Evolutionary conservation across 805 yeast genomes (phyloP).

Genomic region (Maudiozyma turicensis): DNA sequence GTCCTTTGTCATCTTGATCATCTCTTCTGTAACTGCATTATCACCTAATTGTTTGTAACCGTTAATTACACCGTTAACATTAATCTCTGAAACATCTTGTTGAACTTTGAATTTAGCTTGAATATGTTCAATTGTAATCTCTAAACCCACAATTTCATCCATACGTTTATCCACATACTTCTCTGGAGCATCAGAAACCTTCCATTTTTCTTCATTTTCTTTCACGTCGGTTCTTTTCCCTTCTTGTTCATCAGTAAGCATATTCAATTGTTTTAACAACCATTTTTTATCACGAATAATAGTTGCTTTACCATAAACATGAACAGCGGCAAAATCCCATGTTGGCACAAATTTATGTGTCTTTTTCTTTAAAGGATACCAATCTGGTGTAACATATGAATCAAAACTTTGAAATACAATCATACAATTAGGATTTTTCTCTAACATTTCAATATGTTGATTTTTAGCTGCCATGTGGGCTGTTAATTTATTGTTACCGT

Average conservation of each 20-base stretch:
- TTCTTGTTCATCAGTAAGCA: background rate
- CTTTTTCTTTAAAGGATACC: background rate
- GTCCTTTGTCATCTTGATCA: background rate
- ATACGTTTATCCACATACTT: background rate
- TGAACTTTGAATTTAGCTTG: background rate
- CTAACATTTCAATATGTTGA: background rate
- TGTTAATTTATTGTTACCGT: background rate
- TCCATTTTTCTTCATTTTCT: background rate
- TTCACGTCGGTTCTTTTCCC: background rate
- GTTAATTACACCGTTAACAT: background rate
- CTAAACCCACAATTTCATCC: background rate
- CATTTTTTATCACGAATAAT: background rate
- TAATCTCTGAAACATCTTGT: background rate
- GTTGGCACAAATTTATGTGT: constrained; percentile 1
- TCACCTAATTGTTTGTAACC: background rate
- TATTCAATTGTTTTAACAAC: background rate
- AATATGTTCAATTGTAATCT: background rate
- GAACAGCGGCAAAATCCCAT: background rate
- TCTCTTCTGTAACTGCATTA: background rate
- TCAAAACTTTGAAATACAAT: background rate
- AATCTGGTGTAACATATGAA: background rate
- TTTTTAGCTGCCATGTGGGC: background rate
- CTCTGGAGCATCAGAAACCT: background rate
- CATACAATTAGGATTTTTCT: background rate
- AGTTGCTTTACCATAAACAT: background rate